Percentiles rank a stretch among this genome's conserved stretches.
These are phyloP conservation scores for Actinidia polygama DNA, from an alignment of 179 eudicot species.

Conservation along the genomic window DNA sequence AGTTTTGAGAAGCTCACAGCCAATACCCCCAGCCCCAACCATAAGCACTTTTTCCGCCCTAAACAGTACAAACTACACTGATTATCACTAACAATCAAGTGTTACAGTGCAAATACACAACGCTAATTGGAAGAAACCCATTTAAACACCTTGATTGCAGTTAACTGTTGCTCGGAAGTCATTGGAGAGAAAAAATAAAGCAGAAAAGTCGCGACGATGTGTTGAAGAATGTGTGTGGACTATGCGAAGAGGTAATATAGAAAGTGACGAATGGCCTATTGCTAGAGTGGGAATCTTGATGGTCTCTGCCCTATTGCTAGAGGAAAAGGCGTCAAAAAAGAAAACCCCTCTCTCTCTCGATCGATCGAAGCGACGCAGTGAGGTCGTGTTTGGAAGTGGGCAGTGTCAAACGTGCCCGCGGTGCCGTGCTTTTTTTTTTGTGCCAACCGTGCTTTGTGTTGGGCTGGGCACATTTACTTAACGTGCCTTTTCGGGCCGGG, in stretches of 20 bases:
- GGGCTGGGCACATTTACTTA: too few relatives aligned
- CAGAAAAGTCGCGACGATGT: background rate
- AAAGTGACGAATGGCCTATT: background rate
- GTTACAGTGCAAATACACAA: background rate
- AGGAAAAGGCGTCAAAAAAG: conserved; percentile 41
- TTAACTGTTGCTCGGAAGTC: conserved; percentile 62
- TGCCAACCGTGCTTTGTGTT: too few relatives aligned
- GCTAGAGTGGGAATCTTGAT: background rate
- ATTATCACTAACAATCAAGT: background rate
- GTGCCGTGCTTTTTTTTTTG: too few relatives aligned
- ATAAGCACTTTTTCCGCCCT: conserved; percentile 88
- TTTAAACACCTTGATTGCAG: conserved; percentile 61
- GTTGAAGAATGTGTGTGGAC: background rate
- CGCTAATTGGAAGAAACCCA: background rate
- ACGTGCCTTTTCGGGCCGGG: too few relatives aligned
- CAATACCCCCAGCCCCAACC: conserved; percentile 99
- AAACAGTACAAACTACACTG: conserved; percentile 6
- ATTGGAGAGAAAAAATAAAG: conserved; percentile 27
- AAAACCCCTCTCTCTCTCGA: background rate
- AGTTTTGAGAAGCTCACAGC: conserved; percentile 97
- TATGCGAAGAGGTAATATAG: background rate
- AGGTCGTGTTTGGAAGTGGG: conserved; percentile 8
- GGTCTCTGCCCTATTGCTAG: conserved; percentile 7
- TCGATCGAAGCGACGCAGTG: background rate
- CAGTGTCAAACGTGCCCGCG: too few relatives aligned